A percentile compares a stretch with the other conserved stretches of the same genome.
Conservation (phyloP, 2,329 filamentous ascomycete species). For the Alternaria sp. region DNA sequence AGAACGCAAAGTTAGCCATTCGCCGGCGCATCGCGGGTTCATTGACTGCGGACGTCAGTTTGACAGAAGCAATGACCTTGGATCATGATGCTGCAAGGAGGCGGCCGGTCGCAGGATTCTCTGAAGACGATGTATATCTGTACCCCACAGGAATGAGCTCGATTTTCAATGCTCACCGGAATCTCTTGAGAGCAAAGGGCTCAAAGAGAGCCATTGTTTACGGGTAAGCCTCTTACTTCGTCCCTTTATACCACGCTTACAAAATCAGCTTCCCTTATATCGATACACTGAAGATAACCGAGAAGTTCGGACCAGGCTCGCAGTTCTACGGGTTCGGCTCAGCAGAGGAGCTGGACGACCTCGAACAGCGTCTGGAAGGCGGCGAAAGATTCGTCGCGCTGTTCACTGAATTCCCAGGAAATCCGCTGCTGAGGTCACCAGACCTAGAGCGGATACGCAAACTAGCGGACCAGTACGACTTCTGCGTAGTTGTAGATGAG, state of each 20-base stretch:
- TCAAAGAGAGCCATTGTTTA: conserved; percentile 83
- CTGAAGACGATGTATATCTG: conserved; percentile 87
- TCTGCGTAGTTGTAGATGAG: conserved; percentile 92
- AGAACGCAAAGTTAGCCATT: conserved; percentile 86
- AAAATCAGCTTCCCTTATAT: conserved; percentile 82
- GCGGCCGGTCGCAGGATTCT: conserved; percentile 67
- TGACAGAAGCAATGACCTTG: conserved; percentile 66
- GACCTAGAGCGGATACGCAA: conserved; percentile 82
- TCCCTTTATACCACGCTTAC: conserved; percentile 9
- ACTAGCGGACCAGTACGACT: conserved; percentile 84
- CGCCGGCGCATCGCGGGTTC: conserved; percentile 88
- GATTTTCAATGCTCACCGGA: conserved; percentile 87
- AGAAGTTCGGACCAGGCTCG: conserved; percentile 93
- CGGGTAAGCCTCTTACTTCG: conserved; percentile 59
- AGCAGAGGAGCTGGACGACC: conserved; percentile 79
- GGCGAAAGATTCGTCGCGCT: conserved; percentile 84
- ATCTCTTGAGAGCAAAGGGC: conserved; percentile 71
- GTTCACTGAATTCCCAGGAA: conserved; percentile 95
- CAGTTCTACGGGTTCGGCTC: conserved; percentile 87
- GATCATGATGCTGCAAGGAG: conserved; percentile 54
- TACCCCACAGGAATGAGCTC: conserved; percentile 94
- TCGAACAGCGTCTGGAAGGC: conserved; percentile 73
- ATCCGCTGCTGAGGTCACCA: conserved; percentile 86
- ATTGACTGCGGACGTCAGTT: conserved; percentile 75
- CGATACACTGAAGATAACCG: conserved; percentile 91